Evolutionary conservation across 2,329 filamentous ascomycete species (phyloP).

Genomic region (Fusarium chaquense): DNA sequence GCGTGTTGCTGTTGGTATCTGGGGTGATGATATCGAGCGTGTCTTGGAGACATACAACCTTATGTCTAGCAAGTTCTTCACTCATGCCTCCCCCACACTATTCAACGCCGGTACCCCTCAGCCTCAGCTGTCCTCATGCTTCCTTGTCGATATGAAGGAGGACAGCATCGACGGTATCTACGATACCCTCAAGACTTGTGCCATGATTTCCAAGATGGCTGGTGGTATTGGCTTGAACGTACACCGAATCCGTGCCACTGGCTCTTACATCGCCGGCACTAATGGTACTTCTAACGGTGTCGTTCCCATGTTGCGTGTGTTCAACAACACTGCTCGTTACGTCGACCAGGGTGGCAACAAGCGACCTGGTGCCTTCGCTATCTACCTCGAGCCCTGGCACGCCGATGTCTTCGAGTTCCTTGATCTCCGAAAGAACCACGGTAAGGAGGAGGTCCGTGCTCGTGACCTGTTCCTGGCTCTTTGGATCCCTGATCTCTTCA

Average conservation of each 20-base stretch:
- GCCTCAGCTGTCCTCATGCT: constrained; percentile 96
- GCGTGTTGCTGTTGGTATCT: constrained; percentile 97
- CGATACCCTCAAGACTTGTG: constrained; percentile 98
- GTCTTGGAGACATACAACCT: constrained; percentile 98
- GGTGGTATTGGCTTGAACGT: constrained; percentile 97
- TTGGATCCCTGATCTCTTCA: constrained; percentile 99
- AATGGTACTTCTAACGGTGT: constrained; percentile 99
- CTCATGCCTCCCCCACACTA: constrained; percentile 95
- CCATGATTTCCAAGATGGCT: constrained; percentile 99
- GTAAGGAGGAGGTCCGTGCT: constrained; percentile 97
- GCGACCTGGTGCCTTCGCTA: constrained; percentile 96
- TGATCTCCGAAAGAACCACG: constrained; percentile 98
- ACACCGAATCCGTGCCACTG: constrained; percentile 95
- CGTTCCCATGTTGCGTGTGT: constrained; percentile 97
- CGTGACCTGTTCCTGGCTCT: constrained; percentile 97
- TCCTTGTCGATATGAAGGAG: constrained; percentile 99
- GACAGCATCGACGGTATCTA: constrained; percentile 99
- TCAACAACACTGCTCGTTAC: constrained; percentile 99
- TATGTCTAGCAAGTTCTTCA: constrained; percentile 99
- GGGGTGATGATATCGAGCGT: constrained; percentile 93
- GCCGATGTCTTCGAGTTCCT: constrained; percentile 97
- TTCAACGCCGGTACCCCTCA: constrained; percentile 98
- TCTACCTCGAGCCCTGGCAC: constrained; percentile 99
- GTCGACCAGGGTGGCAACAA: constrained; percentile 99
- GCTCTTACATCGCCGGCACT: constrained; percentile 97